phyloP scores from a whole-genome alignment of 345 rosid species.

The Eucalyptus erythrocorys region DNA sequence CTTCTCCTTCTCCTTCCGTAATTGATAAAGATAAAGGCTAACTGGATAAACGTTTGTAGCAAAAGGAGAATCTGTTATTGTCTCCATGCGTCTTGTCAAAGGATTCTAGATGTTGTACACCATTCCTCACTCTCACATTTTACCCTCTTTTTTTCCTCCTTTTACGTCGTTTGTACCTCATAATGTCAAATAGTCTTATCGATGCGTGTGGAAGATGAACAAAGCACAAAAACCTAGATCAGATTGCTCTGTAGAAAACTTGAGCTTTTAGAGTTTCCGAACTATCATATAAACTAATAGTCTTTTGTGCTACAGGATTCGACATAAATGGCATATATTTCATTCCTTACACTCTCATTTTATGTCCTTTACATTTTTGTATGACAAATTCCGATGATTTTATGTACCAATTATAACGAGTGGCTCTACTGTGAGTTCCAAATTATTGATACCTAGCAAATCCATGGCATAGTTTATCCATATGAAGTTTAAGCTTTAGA shows the following conservation, averaged over 20 bases:
- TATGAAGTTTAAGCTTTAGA: not conserved
- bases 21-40: not conserved
- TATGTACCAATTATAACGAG: not conserved
- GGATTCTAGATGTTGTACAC: not conserved
- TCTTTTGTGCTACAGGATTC: not conserved
- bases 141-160: not conserved
- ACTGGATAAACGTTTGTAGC: not conserved
- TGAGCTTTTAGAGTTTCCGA: not conserved
- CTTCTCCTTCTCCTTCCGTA: not conserved
- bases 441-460: not conserved
- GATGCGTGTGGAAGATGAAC: not conserved
- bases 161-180: not conserved
- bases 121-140: not conserved
- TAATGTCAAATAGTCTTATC: not conserved
- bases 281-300: not conserved
- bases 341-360: not conserved
- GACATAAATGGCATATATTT: not conserved
- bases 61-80: not conserved
- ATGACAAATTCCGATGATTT: not conserved
- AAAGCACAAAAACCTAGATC: not conserved
- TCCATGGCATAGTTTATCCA: not conserved
- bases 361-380: not conserved
- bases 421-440: not conserved
- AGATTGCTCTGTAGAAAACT: not conserved
- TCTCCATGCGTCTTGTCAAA: not conserved